Evolutionary conservation across 306 rosid species (phyloP).

Genomic region (Ceratonia siliqua): DNA sequence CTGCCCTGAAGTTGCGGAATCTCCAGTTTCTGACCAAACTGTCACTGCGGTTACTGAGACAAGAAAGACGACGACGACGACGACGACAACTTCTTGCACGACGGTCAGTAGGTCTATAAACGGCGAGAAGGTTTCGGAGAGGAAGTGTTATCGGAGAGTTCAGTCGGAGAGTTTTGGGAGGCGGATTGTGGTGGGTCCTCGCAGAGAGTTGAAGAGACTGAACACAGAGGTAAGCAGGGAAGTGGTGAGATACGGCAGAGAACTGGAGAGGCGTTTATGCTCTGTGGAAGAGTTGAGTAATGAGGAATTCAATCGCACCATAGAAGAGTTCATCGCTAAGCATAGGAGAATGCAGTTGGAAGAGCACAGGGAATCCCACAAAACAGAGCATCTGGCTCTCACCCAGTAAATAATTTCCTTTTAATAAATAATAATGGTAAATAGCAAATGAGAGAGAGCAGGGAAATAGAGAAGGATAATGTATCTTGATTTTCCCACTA

Average conservation of each 20-base stretch:
- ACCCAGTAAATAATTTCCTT: neutral
- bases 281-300: slow-evolving; percentile 55
- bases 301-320: slow-evolving; percentile 61
- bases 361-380: slow-evolving; percentile 19
- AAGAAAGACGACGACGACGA: neutral
- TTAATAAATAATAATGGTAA: neutral
- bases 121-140: slow-evolving; percentile 21
- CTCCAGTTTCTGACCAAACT: slow-evolving; percentile 9
- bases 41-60: slow-evolving; percentile 38
- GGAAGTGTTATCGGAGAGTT: slow-evolving; percentile 49
- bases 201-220: slow-evolving; percentile 35
- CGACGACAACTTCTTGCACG: neutral
- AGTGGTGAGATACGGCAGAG: neutral
- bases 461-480: neutral
- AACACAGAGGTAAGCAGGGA: slow-evolving; percentile 28
- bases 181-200: slow-evolving; percentile 17
- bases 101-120: neutral
- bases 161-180: slow-evolving; percentile 49
- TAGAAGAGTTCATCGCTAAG: slow-evolving; percentile 60
- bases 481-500: neutral
- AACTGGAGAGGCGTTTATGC: slow-evolving; percentile 2
- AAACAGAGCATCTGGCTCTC: slow-evolving; percentile 28
- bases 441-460: neutral
- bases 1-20: neutral
- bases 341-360: slow-evolving; percentile 48